phyloP scores from a whole-genome alignment of 2,329 filamentous ascomycete species.

The Penicillium psychrosexuale region DNA sequence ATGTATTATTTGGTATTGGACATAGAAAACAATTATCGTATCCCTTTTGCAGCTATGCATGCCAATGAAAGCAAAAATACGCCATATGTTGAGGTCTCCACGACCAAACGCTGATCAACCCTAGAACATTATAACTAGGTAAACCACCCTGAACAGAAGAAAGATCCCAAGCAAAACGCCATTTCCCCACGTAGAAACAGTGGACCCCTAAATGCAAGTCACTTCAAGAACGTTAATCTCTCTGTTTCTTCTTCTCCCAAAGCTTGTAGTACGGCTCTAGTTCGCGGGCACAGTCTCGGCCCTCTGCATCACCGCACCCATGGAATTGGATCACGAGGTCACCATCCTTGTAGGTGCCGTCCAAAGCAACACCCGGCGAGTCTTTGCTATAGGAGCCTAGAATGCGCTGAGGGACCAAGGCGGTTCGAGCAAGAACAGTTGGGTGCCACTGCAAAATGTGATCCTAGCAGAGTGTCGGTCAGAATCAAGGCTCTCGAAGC shows the following conservation, averaged over 20 bases:
- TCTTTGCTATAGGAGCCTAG: slow-evolving; percentile 72
- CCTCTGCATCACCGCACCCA: slow-evolving; percentile 58
- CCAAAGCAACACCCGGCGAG: slow-evolving; percentile 39
- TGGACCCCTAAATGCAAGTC: background rate
- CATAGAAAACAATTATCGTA: slow-evolving; percentile 16
- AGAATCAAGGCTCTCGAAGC: slow-evolving; percentile 16
- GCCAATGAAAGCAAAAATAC: slow-evolving; percentile 11
- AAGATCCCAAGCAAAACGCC: slow-evolving; percentile 5
- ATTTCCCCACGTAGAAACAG: background rate
- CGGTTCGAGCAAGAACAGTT: slow-evolving; percentile 85
- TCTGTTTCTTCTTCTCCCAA: slow-evolving; percentile 39
- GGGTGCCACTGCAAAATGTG: slow-evolving; percentile 96
- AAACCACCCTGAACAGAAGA: background rate
- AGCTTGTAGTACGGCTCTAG: slow-evolving; percentile 55
- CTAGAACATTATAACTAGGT: slow-evolving; percentile 1
- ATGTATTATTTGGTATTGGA: slow-evolving; percentile 11
- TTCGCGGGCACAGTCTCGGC: slow-evolving; percentile 67
- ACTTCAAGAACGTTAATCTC: slow-evolving; percentile 3
- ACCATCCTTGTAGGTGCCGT: slow-evolving; percentile 71
- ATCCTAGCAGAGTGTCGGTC: slow-evolving; percentile 54
- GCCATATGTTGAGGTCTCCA: slow-evolving; percentile 14
- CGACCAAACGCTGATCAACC: slow-evolving; percentile 9
- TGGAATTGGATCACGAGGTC: slow-evolving; percentile 80
- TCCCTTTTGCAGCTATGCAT: slow-evolving; percentile 13
- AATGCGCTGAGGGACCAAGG: slow-evolving; percentile 78